phyloP scores from a whole-genome alignment of 768 basidiomycete genomes.

The Pulveroboletus ravenelii region DNA sequence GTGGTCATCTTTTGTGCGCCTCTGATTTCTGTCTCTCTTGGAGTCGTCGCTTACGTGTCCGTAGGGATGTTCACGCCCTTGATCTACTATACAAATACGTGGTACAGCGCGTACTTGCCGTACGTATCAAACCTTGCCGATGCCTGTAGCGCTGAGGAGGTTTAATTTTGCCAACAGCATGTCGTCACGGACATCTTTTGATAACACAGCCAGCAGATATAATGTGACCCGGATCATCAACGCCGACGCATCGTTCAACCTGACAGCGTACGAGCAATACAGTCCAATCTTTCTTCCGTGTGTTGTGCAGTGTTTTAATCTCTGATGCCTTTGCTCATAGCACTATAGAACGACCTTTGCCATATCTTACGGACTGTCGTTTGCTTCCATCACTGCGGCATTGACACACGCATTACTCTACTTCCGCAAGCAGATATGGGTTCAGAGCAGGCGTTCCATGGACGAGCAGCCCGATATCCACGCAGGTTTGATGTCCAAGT shows the following conservation, averaged over 20 bases:
- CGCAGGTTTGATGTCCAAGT: conserved; percentile 35
- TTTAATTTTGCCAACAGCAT: conserved; percentile 35
- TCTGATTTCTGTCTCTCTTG: conserved; percentile 32
- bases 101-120: conserved; percentile 56
- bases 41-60: conserved; percentile 47
- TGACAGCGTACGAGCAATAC: conserved; percentile 50
- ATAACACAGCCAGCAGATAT: conserved; percentile 56
- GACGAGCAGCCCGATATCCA: conserved; percentile 76
- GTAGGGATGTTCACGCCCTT: conserved; percentile 54
- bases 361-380: conserved; percentile 43
- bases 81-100: conserved; percentile 65
- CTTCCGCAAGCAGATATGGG: conserved; percentile 77
- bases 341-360: conserved; percentile 46
- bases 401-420: conserved; percentile 68
- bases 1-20: conserved; percentile 61
- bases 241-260: conserved; percentile 49
- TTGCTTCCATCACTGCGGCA: conserved; percentile 75
- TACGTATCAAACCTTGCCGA: conserved; percentile 22
- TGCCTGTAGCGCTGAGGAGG: not conserved
- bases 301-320: not conserved
- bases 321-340: not conserved
- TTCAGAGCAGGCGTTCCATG: conserved; percentile 63
- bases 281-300: conserved; percentile 58
- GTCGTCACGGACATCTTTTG: conserved; percentile 59
- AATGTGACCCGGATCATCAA: conserved; percentile 56